Conservation (phyloP, 164 flowering plant species). For the grape (Vitis vinifera) region ASM3070453v1 NC_081819.1:17155001-17155500, state of each 20-base stretch:
- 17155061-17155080: background rate
- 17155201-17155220: conserved; percentile 31
- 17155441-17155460: conserved; percentile 39
- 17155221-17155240: conserved; percentile 37
- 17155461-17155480: conserved; percentile 57
- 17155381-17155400: conserved; percentile 25
- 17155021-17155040: background rate
- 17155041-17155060: background rate
- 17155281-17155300: conserved; percentile 34
- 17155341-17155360: conserved; percentile 59
- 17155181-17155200: conserved; percentile 17
- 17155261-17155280: conserved; percentile 31
- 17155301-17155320: conserved; percentile 11
- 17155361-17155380: conserved; percentile 29
- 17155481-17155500: conserved; percentile 30
- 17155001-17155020: background rate
- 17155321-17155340: conserved; percentile 20
- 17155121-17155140: background rate
- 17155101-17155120: background rate
- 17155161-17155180: background rate
- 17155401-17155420: conserved; percentile 45
- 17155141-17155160: background rate
- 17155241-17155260: conserved; percentile 45
- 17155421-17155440: conserved; percentile 40
- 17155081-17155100: background rate